Evolutionary conservation across 306 rosid genomes (phyloP), one percentile per base, ranked within the genome.

Genomic region (Glycine tomentella): DNA sequence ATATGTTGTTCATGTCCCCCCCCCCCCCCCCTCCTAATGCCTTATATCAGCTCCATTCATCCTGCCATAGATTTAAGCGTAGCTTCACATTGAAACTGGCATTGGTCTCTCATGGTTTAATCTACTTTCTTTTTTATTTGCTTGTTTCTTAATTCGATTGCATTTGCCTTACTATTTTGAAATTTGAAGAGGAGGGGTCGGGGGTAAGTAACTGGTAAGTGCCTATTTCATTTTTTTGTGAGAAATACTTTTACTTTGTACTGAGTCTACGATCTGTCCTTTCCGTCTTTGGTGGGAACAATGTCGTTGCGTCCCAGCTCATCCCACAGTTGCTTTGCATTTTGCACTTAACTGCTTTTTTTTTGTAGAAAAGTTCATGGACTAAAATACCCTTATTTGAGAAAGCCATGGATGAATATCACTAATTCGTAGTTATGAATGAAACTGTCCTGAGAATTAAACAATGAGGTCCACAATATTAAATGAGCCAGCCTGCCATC

Each of bases 241-340:
- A 58, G 78, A 67, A 50, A 49, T 59, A 67, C 45, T 69, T 80
- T 70, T 68, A 11, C 77, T 58, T 62, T 71, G 52, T 50, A 44
- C 57, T 38, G 80, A 81, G 61, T 72, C 69, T 66, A 57, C 2
- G 57, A 36, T 48, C 69, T 76, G 76, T 84, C 79, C 85, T 80
- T 84, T 50, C 82, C 44, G 25, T 70, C 74, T 72, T 77, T 77
- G 72, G 72, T 71, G 75, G 69, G 69, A 72, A 73, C 71, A 84
- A 66, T 56, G 72, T 48, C 55, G 17, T 70, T 85, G 88, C 31
- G 31, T 25, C 31, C 31, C 31, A 1, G 31, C 31, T 25, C 31
- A 25, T 25, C 1, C 31, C 31, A 25, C 31, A 25, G 31, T 25
- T 25, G 31, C 31, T 25, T 25, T 25, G 1, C 31, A 25, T 25